A percentile compares a stretch with the other conserved stretches of the same genome.
Evolutionary conservation across 2,329 filamentous ascomycete species (phyloP).

Genomic region (Metarhizium rileyi): DNA sequence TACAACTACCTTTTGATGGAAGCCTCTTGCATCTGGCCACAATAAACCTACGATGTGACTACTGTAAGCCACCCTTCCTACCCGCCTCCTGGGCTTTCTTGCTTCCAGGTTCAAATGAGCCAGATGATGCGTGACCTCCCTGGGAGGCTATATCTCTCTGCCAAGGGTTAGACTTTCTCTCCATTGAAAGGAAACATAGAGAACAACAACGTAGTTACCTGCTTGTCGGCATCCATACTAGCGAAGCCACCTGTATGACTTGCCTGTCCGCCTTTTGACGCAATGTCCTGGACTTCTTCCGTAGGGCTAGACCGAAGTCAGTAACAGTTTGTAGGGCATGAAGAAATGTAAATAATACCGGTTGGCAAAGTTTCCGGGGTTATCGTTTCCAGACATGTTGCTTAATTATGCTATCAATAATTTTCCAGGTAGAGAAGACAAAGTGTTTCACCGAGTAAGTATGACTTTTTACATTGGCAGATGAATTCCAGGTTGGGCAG

Average conservation of each 20-base stretch:
- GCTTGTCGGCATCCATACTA: conserved; percentile 31
- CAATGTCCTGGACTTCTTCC: conserved; percentile 34
- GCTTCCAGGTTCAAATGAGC: conserved; percentile 44
- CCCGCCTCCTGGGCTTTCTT: conserved; percentile 44
- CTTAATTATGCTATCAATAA: neutral
- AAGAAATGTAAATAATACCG: neutral
- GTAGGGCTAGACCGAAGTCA: conserved; percentile 11
- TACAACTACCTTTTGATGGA: too few relatives aligned
- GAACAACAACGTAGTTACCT: conserved; percentile 21
- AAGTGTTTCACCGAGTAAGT: too few relatives aligned
- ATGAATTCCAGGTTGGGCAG: too few relatives aligned
- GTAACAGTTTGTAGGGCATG: neutral
- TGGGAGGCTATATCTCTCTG: conserved; percentile 45
- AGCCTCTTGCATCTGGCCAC: too few relatives aligned
- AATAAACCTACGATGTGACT: neutral
- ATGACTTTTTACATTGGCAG: too few relatives aligned
- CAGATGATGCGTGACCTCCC: conserved; percentile 42
- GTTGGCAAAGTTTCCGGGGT: conserved; percentile 4
- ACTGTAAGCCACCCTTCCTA: conserved; percentile 36
- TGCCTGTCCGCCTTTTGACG: conserved; percentile 29
- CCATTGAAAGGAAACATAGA: neutral
- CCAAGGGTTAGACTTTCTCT: neutral
- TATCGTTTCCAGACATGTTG: conserved; percentile 1
- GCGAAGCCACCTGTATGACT: conserved; percentile 29
- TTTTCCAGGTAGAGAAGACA: too few relatives aligned